Percentiles rank a stretch among this genome's conserved stretches.
These are phyloP conservation scores for Diospyros lotus DNA, from an alignment of 148 eudicot genomes.

Conservation along the genomic window DNA sequence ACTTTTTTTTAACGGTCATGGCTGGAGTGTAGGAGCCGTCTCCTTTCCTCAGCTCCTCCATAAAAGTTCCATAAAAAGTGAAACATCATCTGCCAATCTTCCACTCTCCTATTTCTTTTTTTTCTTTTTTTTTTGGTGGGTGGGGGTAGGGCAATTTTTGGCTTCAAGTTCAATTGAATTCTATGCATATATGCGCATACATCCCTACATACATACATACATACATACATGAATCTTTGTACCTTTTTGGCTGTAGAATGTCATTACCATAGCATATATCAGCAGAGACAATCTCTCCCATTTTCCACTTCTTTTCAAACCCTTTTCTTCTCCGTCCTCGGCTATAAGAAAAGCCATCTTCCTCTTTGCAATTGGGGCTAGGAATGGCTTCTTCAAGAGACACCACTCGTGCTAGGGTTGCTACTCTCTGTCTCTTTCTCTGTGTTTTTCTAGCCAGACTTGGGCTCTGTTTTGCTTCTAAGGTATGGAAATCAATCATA, in stretches of 20 bases:
- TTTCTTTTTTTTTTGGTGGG: too few relatives aligned
- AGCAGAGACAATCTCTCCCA: background rate
- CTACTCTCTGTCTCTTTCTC: conserved; percentile 12
- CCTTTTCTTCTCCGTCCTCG: background rate
- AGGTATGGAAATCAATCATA: conserved; percentile 14
- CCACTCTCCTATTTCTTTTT: too few relatives aligned
- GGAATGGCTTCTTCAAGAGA: conserved; percentile 21
- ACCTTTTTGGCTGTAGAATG: background rate
- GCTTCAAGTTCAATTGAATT: too few relatives aligned
- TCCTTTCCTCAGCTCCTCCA: too few relatives aligned
- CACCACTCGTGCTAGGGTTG: background rate
- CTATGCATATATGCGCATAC: too few relatives aligned
- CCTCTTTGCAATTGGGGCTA: background rate
- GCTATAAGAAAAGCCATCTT: background rate
- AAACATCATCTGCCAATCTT: too few relatives aligned
- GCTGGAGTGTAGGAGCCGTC: too few relatives aligned
- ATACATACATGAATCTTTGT: background rate
- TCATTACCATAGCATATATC: background rate
- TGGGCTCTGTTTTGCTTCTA: conserved; percentile 20
- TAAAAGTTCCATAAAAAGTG: too few relatives aligned
- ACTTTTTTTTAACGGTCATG: too few relatives aligned
- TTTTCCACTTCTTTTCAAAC: background rate
- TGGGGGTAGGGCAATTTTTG: too few relatives aligned
- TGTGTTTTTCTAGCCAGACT: conserved; percentile 17
- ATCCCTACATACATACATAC: too few relatives aligned